Conservation (phyloP, 73 alveolate species). For the Symbiodinium pilosum region DNA sequence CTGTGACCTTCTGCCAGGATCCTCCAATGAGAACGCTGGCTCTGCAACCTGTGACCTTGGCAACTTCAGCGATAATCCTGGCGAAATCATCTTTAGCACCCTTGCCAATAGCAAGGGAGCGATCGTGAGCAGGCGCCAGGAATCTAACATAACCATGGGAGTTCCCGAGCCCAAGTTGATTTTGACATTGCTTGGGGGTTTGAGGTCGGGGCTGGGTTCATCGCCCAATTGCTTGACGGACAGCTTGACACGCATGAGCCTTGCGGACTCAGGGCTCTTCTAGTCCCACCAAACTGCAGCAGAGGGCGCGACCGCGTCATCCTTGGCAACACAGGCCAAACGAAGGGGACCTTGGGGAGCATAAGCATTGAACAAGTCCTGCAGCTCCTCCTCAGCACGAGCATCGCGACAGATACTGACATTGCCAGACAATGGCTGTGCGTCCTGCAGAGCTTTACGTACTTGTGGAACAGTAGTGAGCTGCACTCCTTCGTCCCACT, state of each 20-base stretch:
- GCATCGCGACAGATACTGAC: not conserved
- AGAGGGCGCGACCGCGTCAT: not conserved
- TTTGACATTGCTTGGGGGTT: not conserved
- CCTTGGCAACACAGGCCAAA: not conserved
- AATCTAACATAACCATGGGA: not conserved
- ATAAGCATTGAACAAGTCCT: not conserved
- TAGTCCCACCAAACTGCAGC: not conserved
- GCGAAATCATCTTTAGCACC: not conserved
- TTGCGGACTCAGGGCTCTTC: not conserved
- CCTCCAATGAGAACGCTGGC: not conserved
- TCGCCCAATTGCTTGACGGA: not conserved
- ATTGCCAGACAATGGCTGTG: not conserved
- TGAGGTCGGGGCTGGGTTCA: not conserved
- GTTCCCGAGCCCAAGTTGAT: not conserved
- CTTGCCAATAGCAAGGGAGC: not conserved
- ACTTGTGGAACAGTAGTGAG: not conserved
- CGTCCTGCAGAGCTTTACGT: not conserved
- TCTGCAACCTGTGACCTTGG: not conserved
- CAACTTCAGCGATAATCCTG: not conserved
- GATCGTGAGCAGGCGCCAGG: not conserved
- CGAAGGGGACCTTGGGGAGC: not conserved
- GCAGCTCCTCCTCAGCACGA: not conserved
- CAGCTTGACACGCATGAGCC: not conserved
- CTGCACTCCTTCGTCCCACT: not conserved
- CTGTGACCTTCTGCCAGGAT: not conserved